Percentiles rank a stretch among this genome's conserved stretches.
Conservation (phyloP, 805 yeast genomes). For the Yamadazyma laniorum region DNA sequence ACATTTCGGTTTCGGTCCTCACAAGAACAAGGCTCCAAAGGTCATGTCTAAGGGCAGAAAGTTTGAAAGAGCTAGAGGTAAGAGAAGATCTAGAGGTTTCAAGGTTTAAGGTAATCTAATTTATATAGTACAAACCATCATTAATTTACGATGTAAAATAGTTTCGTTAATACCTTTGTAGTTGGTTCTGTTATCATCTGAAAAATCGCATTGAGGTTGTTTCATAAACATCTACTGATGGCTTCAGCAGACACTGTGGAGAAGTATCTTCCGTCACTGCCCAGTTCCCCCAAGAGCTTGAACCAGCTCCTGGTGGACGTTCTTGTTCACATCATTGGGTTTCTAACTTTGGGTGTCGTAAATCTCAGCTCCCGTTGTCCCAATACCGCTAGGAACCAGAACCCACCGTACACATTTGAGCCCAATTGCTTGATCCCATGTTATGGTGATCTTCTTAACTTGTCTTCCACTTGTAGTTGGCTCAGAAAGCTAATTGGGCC, state of each 20-base stretch:
- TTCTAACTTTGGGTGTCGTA: not conserved
- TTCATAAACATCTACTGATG: no score
- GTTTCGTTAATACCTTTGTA: no score
- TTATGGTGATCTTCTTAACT: constrained; percentile 16
- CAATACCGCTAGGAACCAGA: not conserved
- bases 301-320: not conserved
- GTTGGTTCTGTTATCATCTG: no score
- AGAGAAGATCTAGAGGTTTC: constrained; percentile 99
- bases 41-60: constrained; percentile 97
- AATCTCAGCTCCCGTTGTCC: not conserved
- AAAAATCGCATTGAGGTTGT: no score
- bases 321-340: not conserved
- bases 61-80: constrained; percentile 99
- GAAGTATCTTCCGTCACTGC: no score
- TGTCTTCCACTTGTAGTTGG: constrained; percentile 24
- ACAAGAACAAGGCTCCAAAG: constrained; percentile 99
- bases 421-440: constrained; percentile 10
- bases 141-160: constrained; percentile 6
- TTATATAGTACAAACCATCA: constrained; percentile 4
- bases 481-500: constrained; percentile 22
- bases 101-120: constrained; percentile 68
- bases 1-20: constrained; percentile 99
- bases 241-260: no score
- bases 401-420: constrained; percentile 10
- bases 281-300: no score